Evolutionary conservation across 148 eudicot genomes (phyloP).

Genomic region (Spergularia bocconei): DNA sequence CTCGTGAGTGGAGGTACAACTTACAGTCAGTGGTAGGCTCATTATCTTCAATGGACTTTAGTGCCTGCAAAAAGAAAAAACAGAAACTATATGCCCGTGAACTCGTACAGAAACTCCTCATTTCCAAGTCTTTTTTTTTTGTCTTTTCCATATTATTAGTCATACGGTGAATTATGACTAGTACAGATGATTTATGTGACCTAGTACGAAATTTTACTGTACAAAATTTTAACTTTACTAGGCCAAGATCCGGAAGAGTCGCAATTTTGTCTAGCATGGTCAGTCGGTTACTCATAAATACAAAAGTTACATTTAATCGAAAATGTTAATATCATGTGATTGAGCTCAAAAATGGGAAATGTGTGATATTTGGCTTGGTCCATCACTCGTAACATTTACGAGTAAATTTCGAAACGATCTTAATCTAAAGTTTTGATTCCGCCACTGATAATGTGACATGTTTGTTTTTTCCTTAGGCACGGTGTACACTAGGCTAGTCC

Average conservation of each 20-base stretch:
- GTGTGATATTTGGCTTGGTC: too few relatives aligned
- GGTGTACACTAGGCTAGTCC: conserved; percentile 52
- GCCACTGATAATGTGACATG: not conserved
- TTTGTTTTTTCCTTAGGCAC: conserved; percentile 41
- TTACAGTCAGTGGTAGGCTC: conserved; percentile 1
- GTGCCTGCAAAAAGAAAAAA: not conserved
- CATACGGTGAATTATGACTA: not conserved
- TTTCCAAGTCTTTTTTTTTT: not conserved
- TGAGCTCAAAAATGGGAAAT: too few relatives aligned
- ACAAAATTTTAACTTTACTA: too few relatives aligned
- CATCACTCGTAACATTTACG: too few relatives aligned
- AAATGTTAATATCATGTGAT: too few relatives aligned
- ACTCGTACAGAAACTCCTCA: not conserved
- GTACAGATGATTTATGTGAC: too few relatives aligned
- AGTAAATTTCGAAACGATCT: too few relatives aligned
- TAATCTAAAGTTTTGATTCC: not conserved
- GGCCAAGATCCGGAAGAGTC: too few relatives aligned
- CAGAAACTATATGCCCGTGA: conserved; percentile 26
- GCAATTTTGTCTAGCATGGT: too few relatives aligned
- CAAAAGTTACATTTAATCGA: too few relatives aligned
- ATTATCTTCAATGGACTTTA: not conserved
- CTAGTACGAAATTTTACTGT: too few relatives aligned
- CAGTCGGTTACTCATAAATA: too few relatives aligned
- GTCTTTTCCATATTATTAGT: not conserved
- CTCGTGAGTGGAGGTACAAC: not conserved